A percentile compares a stretch with the other conserved stretches of the same genome.
These are phyloP conservation scores for Silene noctiflora DNA, from an alignment of 179 eudicot species.

Conservation along the genomic window DNA sequence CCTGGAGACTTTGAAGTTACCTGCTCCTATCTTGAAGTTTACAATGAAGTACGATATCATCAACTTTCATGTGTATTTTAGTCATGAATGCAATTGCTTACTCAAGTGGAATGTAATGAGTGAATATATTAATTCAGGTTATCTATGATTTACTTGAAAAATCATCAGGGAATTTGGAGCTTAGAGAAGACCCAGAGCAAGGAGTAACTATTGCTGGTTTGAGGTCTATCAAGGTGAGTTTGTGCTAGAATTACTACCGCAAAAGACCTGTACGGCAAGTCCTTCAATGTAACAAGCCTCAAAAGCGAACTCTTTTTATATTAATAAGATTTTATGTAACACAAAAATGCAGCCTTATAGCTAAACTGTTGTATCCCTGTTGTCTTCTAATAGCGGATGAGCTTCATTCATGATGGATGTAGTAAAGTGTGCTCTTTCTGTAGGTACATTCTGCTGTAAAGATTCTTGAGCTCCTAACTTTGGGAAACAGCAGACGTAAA, in stretches of 20 bases:
- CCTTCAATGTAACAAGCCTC: neutral
- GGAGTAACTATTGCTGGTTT: constrained; percentile 81
- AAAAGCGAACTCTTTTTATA: neutral
- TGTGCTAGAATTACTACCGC: neutral
- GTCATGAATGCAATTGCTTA: constrained; percentile 8
- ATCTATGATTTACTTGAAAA: constrained; percentile 89
- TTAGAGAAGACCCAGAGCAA: constrained; percentile 77
- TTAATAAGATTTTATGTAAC: neutral
- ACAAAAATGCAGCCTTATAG: neutral
- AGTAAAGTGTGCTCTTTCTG: constrained; percentile 15
- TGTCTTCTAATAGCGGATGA: neutral
- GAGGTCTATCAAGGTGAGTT: constrained; percentile 66
- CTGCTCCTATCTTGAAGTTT: constrained; percentile 85
- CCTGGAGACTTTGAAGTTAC: constrained; percentile 63
- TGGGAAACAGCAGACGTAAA: constrained; percentile 86
- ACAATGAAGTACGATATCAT: constrained; percentile 61
- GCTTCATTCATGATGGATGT: constrained; percentile 9
- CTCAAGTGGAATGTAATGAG: constrained; percentile 17
- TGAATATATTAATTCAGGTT: constrained; percentile 47
- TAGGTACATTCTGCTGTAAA: constrained; percentile 78
- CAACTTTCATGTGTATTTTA: constrained; percentile 2
- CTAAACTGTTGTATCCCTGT: neutral
- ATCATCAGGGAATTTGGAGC: constrained; percentile 81
- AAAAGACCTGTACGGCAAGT: neutral
- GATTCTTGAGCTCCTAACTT: constrained; percentile 76